Conservation (phyloP, 1,284 basidiomycete species). For the Anthracocystis walkeri region DNA sequence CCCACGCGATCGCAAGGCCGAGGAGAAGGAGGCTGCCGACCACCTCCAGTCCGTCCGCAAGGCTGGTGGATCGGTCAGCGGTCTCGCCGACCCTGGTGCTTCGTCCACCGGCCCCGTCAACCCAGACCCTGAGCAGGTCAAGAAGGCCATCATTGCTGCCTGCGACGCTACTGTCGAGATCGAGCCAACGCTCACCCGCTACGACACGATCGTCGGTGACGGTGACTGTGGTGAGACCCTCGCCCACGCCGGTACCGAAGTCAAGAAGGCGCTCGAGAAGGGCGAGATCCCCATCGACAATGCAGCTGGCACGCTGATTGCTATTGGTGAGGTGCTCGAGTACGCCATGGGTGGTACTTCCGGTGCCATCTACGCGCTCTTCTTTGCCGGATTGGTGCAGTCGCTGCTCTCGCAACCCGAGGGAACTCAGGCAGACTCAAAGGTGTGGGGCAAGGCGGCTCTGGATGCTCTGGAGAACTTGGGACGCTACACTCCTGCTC, state of each 20-base stretch:
- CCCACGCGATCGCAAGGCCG: conserved; percentile 61
- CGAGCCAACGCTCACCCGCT: conserved; percentile 72
- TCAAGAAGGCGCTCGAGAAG: conserved; percentile 59
- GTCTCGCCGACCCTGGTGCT: conserved; percentile 52
- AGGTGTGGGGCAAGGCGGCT: conserved; percentile 64
- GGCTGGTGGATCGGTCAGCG: conserved; percentile 63
- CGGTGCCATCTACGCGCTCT: conserved; percentile 74
- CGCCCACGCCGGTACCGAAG: conserved; percentile 57
- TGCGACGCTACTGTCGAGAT: conserved; percentile 69
- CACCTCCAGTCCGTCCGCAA: conserved; percentile 53
- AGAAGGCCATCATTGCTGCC: conserved; percentile 66
- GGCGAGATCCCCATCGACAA: conserved; percentile 62
- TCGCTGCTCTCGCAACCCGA: conserved; percentile 54
- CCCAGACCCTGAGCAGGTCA: conserved; percentile 59
- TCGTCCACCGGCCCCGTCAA: conserved; percentile 59
- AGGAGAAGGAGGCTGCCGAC: conserved; percentile 63
- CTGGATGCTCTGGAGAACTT: conserved; percentile 63
- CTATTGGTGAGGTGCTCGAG: conserved; percentile 66
- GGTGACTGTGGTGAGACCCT: conserved; percentile 69
- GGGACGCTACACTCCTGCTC: conserved; percentile 73
- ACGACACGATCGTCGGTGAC: conserved; percentile 71
- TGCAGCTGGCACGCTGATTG: conserved; percentile 62
- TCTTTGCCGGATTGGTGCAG: conserved; percentile 72
- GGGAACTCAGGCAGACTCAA: conserved; percentile 48
- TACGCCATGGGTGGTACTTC: conserved; percentile 70